phyloP scores from a whole-genome alignment of 2,329 filamentous ascomycete species.

The Herpotrichia juniperi region DNA sequence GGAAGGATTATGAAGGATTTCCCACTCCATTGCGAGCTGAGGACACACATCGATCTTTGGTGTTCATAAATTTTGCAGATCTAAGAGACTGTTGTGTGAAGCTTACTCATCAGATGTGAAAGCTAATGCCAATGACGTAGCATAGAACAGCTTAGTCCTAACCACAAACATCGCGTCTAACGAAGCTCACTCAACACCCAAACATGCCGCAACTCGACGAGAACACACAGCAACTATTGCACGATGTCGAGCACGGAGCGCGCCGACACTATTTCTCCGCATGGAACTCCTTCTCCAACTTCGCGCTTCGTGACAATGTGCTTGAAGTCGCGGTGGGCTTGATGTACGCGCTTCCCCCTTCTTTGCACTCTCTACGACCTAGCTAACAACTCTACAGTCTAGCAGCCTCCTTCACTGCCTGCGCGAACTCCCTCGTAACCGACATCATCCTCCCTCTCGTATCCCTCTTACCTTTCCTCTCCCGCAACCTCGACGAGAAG shows the following conservation, averaged over 20 bases:
- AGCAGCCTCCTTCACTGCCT: slow-evolving; percentile 71
- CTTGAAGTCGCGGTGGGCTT: slow-evolving; percentile 77
- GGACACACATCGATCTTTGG: too few species aligned
- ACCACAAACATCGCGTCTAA: background rate
- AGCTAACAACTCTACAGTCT: slow-evolving; percentile 55
- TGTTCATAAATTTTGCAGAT: too few species aligned
- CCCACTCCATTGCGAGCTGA: too few species aligned
- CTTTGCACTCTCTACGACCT: background rate
- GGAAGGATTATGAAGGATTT: too few species aligned
- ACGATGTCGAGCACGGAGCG: slow-evolving; percentile 53
- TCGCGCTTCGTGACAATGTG: slow-evolving; percentile 76
- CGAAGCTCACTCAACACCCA: background rate
- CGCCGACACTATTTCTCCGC: slow-evolving; percentile 55
- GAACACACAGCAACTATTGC: slow-evolving; percentile 49
- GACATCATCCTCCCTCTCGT: slow-evolving; percentile 73
- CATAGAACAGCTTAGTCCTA: background rate
- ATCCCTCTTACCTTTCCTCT: slow-evolving; percentile 70
- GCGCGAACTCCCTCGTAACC: slow-evolving; percentile 74
- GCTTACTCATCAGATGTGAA: background rate
- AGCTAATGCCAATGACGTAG: background rate
- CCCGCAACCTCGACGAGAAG: slow-evolving; percentile 75
- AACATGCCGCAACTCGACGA: slow-evolving; percentile 40
- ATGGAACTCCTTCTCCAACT: slow-evolving; percentile 72
- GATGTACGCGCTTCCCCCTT: slow-evolving; percentile 59
- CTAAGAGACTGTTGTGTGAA: too few species aligned